Base-by-base conservation (phyloP, 2,329 filamentous ascomycete species). In the Xylaria arbuscula region DNA sequence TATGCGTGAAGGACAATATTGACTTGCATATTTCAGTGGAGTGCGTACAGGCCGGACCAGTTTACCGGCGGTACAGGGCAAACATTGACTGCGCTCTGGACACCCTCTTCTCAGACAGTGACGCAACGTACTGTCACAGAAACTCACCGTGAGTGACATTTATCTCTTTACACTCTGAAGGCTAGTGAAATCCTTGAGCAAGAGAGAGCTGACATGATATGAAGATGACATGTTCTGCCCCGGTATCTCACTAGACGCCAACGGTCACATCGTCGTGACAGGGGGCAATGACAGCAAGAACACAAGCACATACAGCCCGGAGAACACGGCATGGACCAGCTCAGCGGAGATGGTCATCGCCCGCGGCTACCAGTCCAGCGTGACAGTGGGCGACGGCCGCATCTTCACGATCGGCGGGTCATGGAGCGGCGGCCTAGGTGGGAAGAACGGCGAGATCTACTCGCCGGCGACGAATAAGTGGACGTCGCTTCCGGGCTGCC, bases 381-480 rank as follows among this genome's bases (percentile, higher is more conserved):
- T 83, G 0, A 86, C 83, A 0, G 73, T 83, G 0, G 85, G 86
- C 0, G 82, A 87, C 66, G 87, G 87, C 4, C 79, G 82, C 0
- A 81, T 89, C 28, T 90, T 89, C 75, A 83, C 81, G 13, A 88
- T 89, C 45, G 88, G 88, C 19, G 88, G 88, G 3, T 87, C 85
- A 0, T 88, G 82, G 81, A 84, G 81, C 10, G 88, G 87, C 36
- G 82, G 79, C 3, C 47, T 1, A 5, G 81, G 83, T 38, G 80
- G 80, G 36, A 89, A 89, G 79, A 83, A 87, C 66, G 88, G 85
- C 51, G 88, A 90, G 72, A 76, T 88, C 19, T 88, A 83, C 73
- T 77, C 85, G 64, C 81, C 84, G 0, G 74, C 67, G 1, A 72
- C 78, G 3, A 81, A 85, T 40, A 75, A 76, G 2, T 89, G 87